Evolutionary conservation across 208 protist species (phyloP), one percentile per base, ranked within the genome.

Genomic region (Leishmania tarentolae): DNA sequence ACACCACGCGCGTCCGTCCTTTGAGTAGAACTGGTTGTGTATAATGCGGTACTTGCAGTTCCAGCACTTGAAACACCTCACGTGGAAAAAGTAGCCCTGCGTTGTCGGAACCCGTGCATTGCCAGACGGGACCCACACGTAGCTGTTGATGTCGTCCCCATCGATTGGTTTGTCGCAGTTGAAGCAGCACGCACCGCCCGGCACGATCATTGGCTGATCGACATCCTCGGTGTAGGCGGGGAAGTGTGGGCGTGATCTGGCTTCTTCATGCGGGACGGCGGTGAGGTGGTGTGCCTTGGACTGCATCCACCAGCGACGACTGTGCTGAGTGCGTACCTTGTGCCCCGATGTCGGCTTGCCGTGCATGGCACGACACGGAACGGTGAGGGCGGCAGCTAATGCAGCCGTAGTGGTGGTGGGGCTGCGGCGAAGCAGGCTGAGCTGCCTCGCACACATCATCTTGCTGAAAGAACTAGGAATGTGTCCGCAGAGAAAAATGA

Each of bases 21-120:
- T 95, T 13, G 93, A 96, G 87, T 95, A 96, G 79, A 98, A 98
- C 79, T 96, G 90, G 78, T 98, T 98, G 89, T 98, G 93, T 53
- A 95, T 90, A 37, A 98, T 90, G 47, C 94, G 89, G 75, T 91
- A 89, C 83, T 94, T 94, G 84, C 94, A 98, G 71, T 91, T 86
- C 87, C 89, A 92, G 76, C 94, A 98, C 84, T 98, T 98, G 88
- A 98, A 98, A 88, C 94, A 98, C 57, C 87, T 84, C 75, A 95
- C 91, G 82, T 98, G 94, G 79, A 98, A 98, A 74, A 98, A 96
- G 86, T 98, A 98, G 52, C 94, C 94, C 83, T 96, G 89, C 81
- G 65, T 72, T 17, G 94, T 98, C 50, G 94, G 94, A 65, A 94
- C 87, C 7, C 91, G 87, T 6, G 94, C 94, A 83, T 98, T 96